Conservation (phyloP, 2,329 filamentous ascomycete species). For the Aspergillus thermomutatus region DNA sequence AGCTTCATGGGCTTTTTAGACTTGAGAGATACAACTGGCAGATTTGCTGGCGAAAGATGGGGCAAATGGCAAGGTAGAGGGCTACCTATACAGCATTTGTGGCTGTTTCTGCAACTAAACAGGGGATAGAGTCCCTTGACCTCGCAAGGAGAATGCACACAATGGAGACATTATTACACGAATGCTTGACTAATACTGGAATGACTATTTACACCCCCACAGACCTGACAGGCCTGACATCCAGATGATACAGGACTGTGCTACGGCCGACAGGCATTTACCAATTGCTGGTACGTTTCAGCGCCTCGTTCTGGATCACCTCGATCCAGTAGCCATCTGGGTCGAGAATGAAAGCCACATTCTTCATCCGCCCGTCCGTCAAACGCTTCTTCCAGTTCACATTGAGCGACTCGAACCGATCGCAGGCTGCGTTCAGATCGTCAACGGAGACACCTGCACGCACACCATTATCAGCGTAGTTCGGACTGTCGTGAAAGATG, state of each 20-base stretch:
- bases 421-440: slow-evolving; percentile 81
- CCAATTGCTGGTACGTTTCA: slow-evolving; percentile 44
- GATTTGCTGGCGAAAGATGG: neutral
- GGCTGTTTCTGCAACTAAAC: neutral
- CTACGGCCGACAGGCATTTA: slow-evolving; percentile 12
- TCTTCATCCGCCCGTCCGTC: slow-evolving; percentile 87
- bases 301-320: slow-evolving; percentile 66
- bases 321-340: slow-evolving; percentile 81
- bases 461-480: slow-evolving; percentile 4
- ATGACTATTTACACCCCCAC: neutral
- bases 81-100: neutral
- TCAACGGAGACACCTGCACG: slow-evolving; percentile 71
- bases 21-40: neutral
- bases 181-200: neutral
- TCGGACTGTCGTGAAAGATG: neutral
- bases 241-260: slow-evolving; percentile 2
- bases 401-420: slow-evolving; percentile 75
- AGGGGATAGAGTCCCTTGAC: neutral
- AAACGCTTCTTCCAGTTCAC: slow-evolving; percentile 94
- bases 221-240: neutral
- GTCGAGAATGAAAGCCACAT: slow-evolving; percentile 86
- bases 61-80: neutral
- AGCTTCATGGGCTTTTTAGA: neutral
- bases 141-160: neutral
- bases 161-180: neutral